Conservation (phyloP, 148 eudicot genomes). For the Oxyria digyna region DNA sequence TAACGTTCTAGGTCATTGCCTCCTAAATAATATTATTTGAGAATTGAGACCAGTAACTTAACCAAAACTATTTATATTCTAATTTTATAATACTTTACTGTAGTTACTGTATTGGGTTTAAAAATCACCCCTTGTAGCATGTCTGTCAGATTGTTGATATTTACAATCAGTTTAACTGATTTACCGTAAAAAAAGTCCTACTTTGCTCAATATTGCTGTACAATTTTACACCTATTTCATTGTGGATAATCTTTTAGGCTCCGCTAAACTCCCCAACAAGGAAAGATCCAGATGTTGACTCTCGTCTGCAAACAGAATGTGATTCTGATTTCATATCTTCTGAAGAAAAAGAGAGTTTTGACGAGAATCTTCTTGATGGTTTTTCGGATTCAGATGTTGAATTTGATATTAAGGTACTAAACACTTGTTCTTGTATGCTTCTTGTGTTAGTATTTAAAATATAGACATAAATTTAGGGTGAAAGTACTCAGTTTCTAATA, state of each 20-base stretch:
- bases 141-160: neutral
- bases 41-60: neutral
- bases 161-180: neutral
- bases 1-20: neutral
- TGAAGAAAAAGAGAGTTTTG: constrained; percentile 46
- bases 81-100: neutral
- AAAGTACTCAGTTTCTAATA: neutral
- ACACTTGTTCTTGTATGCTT: neutral
- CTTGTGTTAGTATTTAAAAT: neutral
- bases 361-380: constrained; percentile 34
- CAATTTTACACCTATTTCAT: constrained; percentile 8
- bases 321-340: constrained; percentile 54
- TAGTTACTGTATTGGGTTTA: neutral
- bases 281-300: constrained; percentile 20
- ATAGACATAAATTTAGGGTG: neutral
- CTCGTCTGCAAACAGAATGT: constrained; percentile 23
- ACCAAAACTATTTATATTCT: neutral
- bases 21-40: neutral
- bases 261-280: constrained; percentile 36
- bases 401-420: constrained; percentile 36
- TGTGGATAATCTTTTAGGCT: constrained; percentile 20
- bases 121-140: neutral
- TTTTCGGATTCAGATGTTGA: constrained; percentile 42
- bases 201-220: neutral
- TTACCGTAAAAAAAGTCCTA: neutral